Conservation (phyloP, 345 rosid genomes). For the Rhodamnia argentea region DNA sequence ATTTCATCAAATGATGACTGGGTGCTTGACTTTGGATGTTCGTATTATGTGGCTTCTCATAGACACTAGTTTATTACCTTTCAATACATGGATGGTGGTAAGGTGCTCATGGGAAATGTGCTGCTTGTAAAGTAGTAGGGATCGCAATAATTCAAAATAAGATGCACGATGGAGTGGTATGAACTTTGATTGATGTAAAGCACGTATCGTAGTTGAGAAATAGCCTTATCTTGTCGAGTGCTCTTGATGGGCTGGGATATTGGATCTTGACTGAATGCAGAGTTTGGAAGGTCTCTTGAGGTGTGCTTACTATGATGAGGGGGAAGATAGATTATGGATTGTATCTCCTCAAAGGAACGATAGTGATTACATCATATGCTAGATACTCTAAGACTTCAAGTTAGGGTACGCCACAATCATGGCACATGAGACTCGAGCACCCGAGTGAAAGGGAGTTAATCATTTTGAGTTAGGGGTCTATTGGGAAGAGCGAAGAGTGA, state of each 20-base stretch:
- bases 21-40: not conserved
- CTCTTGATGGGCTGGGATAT: not conserved
- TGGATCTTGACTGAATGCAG: not conserved
- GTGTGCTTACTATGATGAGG: not conserved
- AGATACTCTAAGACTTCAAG: not conserved
- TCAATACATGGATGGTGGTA: not conserved
- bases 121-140: not conserved
- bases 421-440: not conserved
- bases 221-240: not conserved
- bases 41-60: not conserved
- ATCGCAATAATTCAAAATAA: not conserved
- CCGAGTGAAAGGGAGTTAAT: not conserved
- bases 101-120: not conserved
- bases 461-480: not conserved
- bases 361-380: not conserved
- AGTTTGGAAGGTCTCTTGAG: not conserved
- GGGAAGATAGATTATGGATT: not conserved
- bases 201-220: not conserved
- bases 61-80: not conserved
- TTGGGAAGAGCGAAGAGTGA: not conserved
- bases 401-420: not conserved
- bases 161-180: not conserved
- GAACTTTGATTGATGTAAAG: not conserved
- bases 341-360: not conserved
- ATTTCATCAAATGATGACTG: not conserved